Percentiles rank a stretch among this genome's conserved stretches.
Conservation (phyloP, 164 flowering plant species). For the Akebia trifoliata region DNA sequence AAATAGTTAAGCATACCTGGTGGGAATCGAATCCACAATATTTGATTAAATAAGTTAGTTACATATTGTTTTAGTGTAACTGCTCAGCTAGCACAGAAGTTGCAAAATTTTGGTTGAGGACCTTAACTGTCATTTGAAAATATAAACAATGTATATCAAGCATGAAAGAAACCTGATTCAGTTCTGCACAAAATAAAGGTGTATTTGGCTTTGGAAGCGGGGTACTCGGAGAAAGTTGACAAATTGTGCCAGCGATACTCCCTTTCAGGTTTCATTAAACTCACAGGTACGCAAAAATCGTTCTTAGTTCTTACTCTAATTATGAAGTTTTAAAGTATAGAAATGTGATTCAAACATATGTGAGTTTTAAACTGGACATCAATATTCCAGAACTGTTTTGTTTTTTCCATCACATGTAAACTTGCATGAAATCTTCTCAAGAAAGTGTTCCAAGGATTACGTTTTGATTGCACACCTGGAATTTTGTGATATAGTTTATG, state of each 20-base stretch:
- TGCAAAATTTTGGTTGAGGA: too few relatives aligned
- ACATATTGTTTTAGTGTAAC: too few relatives aligned
- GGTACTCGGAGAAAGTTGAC: conserved; percentile 87
- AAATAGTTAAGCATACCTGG: too few relatives aligned
- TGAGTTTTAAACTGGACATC: background rate
- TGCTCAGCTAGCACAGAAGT: too few relatives aligned
- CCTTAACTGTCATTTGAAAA: too few relatives aligned
- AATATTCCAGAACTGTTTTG: background rate
- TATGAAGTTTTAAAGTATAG: background rate
- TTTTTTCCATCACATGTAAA: too few relatives aligned
- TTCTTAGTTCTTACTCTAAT: background rate
- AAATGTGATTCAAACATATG: background rate
- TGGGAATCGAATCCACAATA: too few relatives aligned
- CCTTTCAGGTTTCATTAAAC: conserved; percentile 55
- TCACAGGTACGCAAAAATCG: conserved; percentile 44
- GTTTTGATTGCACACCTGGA: too few relatives aligned
- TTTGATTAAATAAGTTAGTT: too few relatives aligned
- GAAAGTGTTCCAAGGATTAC: too few relatives aligned
- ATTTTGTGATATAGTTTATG: too few relatives aligned
- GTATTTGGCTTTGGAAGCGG: conserved; percentile 95
- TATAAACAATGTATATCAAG: background rate
- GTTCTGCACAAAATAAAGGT: conserved; percentile 37
- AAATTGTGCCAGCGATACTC: conserved; percentile 77
- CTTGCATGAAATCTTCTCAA: too few relatives aligned
- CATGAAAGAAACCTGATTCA: background rate